Evolutionary conservation across 495 filamentous ascomycete species (phyloP).

Genomic region (Glonium stellatum): DNA sequence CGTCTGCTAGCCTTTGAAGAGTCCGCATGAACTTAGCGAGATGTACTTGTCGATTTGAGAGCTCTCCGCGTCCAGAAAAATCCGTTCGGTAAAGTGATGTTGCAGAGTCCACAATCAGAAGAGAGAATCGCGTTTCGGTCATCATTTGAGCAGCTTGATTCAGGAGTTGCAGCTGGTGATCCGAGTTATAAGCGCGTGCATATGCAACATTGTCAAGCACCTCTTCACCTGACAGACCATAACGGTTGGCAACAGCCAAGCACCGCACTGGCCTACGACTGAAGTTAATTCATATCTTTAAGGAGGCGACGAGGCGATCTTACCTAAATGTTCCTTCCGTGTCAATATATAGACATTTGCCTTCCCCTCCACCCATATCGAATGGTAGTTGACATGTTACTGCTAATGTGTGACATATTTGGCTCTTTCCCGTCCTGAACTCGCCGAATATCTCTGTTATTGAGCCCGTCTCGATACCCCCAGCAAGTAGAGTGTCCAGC

Average conservation of each 20-base stretch:
- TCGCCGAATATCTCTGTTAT: constrained; percentile 99
- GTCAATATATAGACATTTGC: constrained; percentile 98
- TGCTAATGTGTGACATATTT: constrained; percentile 96
- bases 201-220: constrained; percentile 98
- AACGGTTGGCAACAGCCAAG: constrained; percentile 85
- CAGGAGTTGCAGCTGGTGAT: constrained; percentile 89
- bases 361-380: constrained; percentile 97
- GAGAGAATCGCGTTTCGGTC: constrained; percentile 95
- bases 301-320: neutral
- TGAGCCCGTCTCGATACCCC: constrained; percentile 91
- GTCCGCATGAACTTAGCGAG: constrained; percentile 96
- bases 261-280: constrained; percentile 62
- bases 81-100: constrained; percentile 94
- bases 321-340: constrained; percentile 91
- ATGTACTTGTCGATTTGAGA: constrained; percentile 83
- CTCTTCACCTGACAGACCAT: constrained; percentile 90
- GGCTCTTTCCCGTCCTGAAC: constrained; percentile 95
- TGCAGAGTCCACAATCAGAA: constrained; percentile 90
- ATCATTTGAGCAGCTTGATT: constrained; percentile 97
- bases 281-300: neutral
- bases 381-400: constrained; percentile 97
- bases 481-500: constrained; percentile 88
- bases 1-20: constrained; percentile 87
- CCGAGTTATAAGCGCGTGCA: constrained; percentile 94
- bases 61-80: constrained; percentile 88